A percentile compares a stretch with the other conserved stretches of the same genome.
phyloP scores from a whole-genome alignment of 208 protist species.

The Naegleria lovaniensis region DNA sequence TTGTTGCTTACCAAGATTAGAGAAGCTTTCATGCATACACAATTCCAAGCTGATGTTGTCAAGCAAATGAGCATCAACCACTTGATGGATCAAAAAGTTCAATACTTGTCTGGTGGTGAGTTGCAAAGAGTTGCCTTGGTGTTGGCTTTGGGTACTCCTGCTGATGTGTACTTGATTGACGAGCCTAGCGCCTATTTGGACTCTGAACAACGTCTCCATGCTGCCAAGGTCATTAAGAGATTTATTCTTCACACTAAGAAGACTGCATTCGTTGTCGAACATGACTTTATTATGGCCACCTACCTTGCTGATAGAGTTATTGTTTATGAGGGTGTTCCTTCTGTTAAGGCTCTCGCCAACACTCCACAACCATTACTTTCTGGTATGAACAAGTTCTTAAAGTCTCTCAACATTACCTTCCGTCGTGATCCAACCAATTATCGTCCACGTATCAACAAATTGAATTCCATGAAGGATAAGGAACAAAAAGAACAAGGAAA shows the following conservation, averaged over 20 bases:
- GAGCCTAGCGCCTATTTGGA: slow-evolving; percentile 99
- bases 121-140: slow-evolving; percentile 98
- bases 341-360: slow-evolving; percentile 84
- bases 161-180: slow-evolving; percentile 99
- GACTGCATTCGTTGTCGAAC: slow-evolving; percentile 99
- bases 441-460: slow-evolving; percentile 99
- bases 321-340: slow-evolving; percentile 96
- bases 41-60: slow-evolving; percentile 97
- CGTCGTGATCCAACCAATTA: slow-evolving; percentile 96
- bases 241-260: slow-evolving; percentile 98
- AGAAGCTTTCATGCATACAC: slow-evolving; percentile 86
- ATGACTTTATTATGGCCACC: slow-evolving; percentile 99
- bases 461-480: slow-evolving; percentile 91
- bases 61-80: slow-evolving; percentile 96
- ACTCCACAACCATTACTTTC: slow-evolving; percentile 67
- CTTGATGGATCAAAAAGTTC: slow-evolving; percentile 92
- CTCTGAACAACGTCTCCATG: slow-evolving; percentile 98
- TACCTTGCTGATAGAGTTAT: slow-evolving; percentile 99
- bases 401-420: slow-evolving; percentile 95
- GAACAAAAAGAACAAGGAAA: slow-evolving; percentile 95
- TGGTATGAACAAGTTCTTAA: slow-evolving; percentile 97
- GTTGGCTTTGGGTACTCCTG: slow-evolving; percentile 94
- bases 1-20: slow-evolving; percentile 94
- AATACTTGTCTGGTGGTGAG: slow-evolving; percentile 99
- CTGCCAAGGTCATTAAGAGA: slow-evolving; percentile 93